Base-by-base conservation (phyloP, 345 rosid species). In the Eucalyptus sp. region DNA sequence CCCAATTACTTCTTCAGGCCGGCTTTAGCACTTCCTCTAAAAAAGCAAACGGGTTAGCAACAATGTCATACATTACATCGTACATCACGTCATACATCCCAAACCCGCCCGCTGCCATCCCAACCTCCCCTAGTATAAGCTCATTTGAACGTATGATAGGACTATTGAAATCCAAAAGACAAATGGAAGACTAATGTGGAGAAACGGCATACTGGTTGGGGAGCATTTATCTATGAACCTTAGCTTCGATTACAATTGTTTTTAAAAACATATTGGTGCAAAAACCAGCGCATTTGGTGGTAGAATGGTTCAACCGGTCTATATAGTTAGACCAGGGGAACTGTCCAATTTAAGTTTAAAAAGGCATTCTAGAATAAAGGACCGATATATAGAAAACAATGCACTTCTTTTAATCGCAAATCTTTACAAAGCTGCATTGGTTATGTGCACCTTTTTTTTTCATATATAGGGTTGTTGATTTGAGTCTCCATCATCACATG, bases 291-390 rank as follows among this genome's bases (percentile, higher is more conserved):
- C 25, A 71, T 43, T 14, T 10, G 13, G 46, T 71, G 81, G 81
- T 37, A 37, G 8, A 51, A 71, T 18, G 46, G 27, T 24, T 71
- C 81, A 71, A 37, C 46, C 1, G 14, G 81, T 71, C 81, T 33
- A 33, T 18, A 71, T 7, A 5, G 46, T 37, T 71, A 71, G 46
- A 18, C 27, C 6, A 24, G 3, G 22, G 2, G 27, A 37, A 5
- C 8, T 18, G 27, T 71, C 81, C 81, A 71, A 66, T 37, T 37
- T 95, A 98, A 37, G 43, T 16, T 51, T 66, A 66, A 66, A 66
- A 16, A 3, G 43, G 24, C 43, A 3, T 33, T 68, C 13, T 33
- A 9, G 43, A 71, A 24, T 37, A 37, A 71, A 18, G 27, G 27
- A 14, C 27, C 20, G 27, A 37, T 41, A 71, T 10, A 37, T 5